Evolutionary conservation across 2,329 filamentous ascomycete species (phyloP), one percentile per base, ranked within the genome.

Genomic region (Endoconidiophora laricicola): DNA sequence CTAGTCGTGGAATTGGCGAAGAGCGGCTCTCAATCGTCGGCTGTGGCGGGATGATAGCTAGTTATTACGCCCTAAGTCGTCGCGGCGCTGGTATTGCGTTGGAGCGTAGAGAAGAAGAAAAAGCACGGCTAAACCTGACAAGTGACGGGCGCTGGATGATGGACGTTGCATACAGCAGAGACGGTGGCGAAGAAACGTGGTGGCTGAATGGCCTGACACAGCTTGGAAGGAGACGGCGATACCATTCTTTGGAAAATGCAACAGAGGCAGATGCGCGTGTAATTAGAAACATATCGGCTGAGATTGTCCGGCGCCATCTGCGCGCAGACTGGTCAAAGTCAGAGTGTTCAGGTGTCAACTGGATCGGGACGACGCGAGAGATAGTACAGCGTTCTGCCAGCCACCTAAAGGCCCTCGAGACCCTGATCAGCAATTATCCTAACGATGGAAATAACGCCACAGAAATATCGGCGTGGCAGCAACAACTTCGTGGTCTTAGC

Each of bases 311-410:
- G 16, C 50, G 54, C 14, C 44, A 38, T 6, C 22, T n/a, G 54
- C 54, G 6, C 26, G 7, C 26, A 33, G 12, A 10, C 26, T 6
- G 12, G 26, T 7, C 26, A 10, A 6, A 33, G 26, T 33, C 26
- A 10, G 26, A 33, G 23, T 65, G 69, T 55, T 62, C 63, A 14
- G 67, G 66, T 2, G 63, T 67, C n/a, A 66, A 70, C 51, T 72
- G 69, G 70, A 54, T 58, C 2, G 54, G 59, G 3, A 61, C 67
- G n/a, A 58, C 63, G 6, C 62, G 64, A 33, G 65, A 67, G 46
- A 67, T 72, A 40, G 63, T 70, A 39, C 62, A 64, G 48, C 59
- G 59, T 10, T 66, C 66, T 48, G 62, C 62, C 1, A 54, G 50
- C 9, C 60, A 62, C 26, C 50, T 69, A 22, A 58, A 59, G 46